These are phyloP conservation scores for Auxenochlorella pyrenoidosa DNA, from an alignment of 139 green algal species.

Conservation along the genomic window DNA sequence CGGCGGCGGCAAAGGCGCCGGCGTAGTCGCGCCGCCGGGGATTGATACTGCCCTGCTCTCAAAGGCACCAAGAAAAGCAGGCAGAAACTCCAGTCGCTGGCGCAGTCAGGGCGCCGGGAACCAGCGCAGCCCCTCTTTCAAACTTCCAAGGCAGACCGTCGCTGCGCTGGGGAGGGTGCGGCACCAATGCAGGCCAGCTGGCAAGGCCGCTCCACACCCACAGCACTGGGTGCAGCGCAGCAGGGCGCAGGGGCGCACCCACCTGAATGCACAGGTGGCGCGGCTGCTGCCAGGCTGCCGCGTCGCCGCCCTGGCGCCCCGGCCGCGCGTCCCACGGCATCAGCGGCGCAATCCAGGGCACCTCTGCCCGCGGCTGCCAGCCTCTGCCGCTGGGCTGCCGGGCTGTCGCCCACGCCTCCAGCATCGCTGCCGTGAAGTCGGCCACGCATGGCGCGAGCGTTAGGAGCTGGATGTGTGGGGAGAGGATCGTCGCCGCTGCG, in stretches of 20 bases:
- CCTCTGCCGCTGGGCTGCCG: background rate
- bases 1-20: background rate
- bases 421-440: background rate
- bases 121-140: no score
- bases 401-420: background rate
- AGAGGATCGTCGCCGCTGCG: background rate
- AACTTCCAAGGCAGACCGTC: no score
- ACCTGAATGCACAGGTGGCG: conserved; percentile 27
- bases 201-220: background rate
- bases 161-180: no score
- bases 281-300: background rate
- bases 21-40: conserved; percentile 8
- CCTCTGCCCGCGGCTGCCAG: background rate
- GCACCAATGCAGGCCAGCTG: background rate
- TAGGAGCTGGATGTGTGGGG: background rate
- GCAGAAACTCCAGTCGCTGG: no score
- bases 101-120: no score
- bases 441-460: conserved; percentile 3
- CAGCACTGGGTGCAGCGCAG: no score
- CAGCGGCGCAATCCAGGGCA: conserved; percentile 15
- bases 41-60: background rate
- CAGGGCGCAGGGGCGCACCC: background rate
- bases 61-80: no score
- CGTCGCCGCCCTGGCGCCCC: background rate
- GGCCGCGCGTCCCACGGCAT: background rate